These are phyloP conservation scores for Asterella californica DNA, from an alignment of 225 moss, liverwort and hornwort genomes.

Conservation along the genomic window DNA sequence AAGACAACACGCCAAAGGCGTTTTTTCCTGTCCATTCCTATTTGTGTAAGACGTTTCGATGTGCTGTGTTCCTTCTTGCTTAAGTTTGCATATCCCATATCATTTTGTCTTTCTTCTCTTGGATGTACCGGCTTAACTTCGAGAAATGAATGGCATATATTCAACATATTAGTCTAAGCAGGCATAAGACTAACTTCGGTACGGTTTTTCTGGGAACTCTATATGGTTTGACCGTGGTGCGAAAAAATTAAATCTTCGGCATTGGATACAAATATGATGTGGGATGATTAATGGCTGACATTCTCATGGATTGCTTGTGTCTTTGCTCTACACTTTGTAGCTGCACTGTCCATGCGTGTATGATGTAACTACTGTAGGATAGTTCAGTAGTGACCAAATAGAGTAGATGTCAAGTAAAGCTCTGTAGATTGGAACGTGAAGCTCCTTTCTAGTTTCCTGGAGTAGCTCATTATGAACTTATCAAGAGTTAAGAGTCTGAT, in stretches of 20 bases:
- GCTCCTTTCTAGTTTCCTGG: constrained; percentile 25
- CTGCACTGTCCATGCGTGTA: constrained; percentile 2
- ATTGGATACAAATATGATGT: neutral
- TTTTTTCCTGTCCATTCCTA: constrained; percentile 90
- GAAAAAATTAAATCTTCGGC: neutral
- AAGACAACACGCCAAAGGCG: constrained; percentile 99
- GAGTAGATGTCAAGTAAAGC: neutral
- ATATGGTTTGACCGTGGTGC: constrained; percentile 17
- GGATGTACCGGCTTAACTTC: constrained; percentile 3
- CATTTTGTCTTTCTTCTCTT: constrained; percentile 9
- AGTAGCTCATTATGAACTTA: constrained; percentile 33
- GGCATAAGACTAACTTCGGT: constrained; percentile 12
- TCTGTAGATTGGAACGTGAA: neutral
- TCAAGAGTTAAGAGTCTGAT: constrained; percentile 82
- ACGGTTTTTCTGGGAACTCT: neutral
- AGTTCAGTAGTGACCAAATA: neutral
- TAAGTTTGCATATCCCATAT: constrained; percentile 10
- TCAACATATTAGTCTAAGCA: constrained; percentile 26
- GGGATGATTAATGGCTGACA: neutral
- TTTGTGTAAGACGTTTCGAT: constrained; percentile 46
- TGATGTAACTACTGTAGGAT: neutral
- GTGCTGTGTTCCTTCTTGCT: constrained; percentile 23
- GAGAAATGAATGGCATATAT: constrained; percentile 2
- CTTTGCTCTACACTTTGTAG: neutral
- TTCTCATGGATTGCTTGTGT: neutral